Percentiles rank a stretch among this genome's conserved stretches.
Conservation (phyloP, 495 filamentous ascomycete species). For the Barbatosphaeria neglecta region DNA sequence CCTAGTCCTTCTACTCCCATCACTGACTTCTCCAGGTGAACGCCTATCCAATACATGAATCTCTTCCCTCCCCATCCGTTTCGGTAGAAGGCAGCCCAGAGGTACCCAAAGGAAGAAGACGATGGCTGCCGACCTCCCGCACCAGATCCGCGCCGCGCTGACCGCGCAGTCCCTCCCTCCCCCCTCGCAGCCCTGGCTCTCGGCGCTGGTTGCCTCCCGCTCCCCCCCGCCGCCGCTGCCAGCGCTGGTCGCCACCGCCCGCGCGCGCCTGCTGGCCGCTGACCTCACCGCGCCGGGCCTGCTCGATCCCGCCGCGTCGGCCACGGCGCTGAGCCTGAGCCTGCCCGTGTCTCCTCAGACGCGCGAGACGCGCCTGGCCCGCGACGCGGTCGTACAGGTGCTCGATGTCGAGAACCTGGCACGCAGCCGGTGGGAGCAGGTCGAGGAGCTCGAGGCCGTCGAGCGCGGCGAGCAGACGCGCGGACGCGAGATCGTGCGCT, state of each 20-base stretch:
- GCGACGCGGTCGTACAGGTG: constrained; percentile 65
- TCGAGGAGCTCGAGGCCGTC: constrained; percentile 72
- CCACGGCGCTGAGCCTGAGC: constrained; percentile 42
- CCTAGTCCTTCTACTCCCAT: too few relatives aligned
- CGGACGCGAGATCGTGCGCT: constrained; percentile 72
- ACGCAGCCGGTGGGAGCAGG: constrained; percentile 66
- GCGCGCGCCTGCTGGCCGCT: constrained; percentile 65
- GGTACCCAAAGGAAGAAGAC: not conserved
- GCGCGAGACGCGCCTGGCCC: constrained; percentile 41
- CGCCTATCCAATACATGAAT: too few relatives aligned
- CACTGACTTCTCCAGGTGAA: too few relatives aligned
- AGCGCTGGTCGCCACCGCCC: constrained; percentile 65
- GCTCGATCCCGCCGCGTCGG: constrained; percentile 21
- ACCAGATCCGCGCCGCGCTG: constrained; percentile 25
- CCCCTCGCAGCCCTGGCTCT: constrained; percentile 29
- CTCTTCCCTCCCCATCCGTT: not conserved
- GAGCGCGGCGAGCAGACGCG: constrained; percentile 74
- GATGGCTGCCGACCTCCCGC: constrained; percentile 16
- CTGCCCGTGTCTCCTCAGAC: constrained; percentile 35
- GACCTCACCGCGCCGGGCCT: constrained; percentile 58
- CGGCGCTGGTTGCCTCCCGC: constrained; percentile 20
- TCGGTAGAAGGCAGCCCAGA: not conserved
- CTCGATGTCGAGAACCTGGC: constrained; percentile 75
- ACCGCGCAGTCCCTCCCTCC: constrained; percentile 19
- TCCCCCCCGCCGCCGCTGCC: constrained; percentile 49